Base-by-base conservation (phyloP, 495 filamentous ascomycete genomes). In the Cercophora scortea region DNA sequence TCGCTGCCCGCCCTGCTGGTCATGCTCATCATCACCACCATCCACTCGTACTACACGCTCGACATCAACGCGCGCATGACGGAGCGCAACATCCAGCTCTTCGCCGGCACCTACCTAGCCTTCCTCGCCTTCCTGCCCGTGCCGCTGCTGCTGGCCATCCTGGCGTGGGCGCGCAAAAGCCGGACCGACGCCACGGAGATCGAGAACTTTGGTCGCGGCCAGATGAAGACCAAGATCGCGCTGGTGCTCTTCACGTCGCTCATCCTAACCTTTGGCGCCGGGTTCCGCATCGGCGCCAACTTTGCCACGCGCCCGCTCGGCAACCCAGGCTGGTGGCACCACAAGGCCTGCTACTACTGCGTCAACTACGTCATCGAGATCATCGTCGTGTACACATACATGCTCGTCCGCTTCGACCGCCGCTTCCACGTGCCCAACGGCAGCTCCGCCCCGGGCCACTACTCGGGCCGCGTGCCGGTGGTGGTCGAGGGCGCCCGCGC, bases 321-420 rank as follows among this genome's bases (percentile, higher is more conserved):
- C 2, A 18, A 86, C 34, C 85, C 90, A 11, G 77, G 80, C 1
- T 85, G 81, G 75, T 95, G 87, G 54, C 76, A 87, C 54, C 67
- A 61, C 58, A 85, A 83, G 58, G 79, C 80, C 3, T 79, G 78
- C 58, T 95, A 90, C 68, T 95, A 91, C 67, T 57, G 82, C 56
- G 90, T 95, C 71, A 81, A 85, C 61, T 90, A 88, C 56, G 70
- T 68, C 1, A 71, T 89, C 9, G 91, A 95, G 64, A 64, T 88
- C 32, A 38, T 84, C 9, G 79, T 91, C n/a, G 75, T 92, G 0
- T 66, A 66, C 5, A 54, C 83, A 3, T 90, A 85, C 63, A 72
- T 81, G 0, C 48, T 86, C 8, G 67, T 69, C 10, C 75, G 88
- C 32, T 77, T 92, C 38, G 90, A 96, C 58, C 74, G 72, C 54